Evolutionary conservation across 768 basidiomycete species (phyloP).

Genomic region (Lanmaoa pseudosensibilis): DNA sequence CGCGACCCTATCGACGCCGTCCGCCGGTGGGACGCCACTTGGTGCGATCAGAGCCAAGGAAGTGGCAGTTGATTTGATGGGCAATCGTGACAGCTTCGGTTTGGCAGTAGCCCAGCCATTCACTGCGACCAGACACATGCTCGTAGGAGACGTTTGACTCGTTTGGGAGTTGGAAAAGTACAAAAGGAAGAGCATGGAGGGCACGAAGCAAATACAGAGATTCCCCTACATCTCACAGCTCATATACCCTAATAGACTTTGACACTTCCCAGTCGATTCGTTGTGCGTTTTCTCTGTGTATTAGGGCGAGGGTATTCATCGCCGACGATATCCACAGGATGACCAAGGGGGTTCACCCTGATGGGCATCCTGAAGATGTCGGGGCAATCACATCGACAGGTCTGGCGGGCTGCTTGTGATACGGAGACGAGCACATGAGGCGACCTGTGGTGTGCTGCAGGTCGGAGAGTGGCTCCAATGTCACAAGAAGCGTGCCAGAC

Average conservation of each 20-base stretch:
- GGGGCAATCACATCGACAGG: background rate
- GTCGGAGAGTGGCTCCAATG: too few species aligned
- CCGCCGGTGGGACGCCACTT: constrained; percentile 34
- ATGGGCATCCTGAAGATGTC: background rate
- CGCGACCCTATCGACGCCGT: constrained; percentile 14
- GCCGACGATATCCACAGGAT: background rate
- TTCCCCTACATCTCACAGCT: constrained; percentile 5
- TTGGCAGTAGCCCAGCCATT: background rate
- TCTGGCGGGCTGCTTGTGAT: too few species aligned
- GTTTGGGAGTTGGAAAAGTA: background rate
- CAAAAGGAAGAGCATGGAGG: background rate
- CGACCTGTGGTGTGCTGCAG: too few species aligned
- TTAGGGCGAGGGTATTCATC: background rate
- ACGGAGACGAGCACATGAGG: too few species aligned
- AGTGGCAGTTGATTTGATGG: constrained; percentile 44
- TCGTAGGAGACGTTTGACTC: constrained; percentile 2
- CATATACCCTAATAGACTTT: constrained; percentile 13
- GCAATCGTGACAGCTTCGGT: background rate
- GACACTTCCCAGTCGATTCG: background rate
- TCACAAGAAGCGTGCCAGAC: background rate
- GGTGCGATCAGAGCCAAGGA: constrained; percentile 69
- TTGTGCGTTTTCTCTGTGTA: background rate
- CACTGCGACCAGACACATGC: background rate
- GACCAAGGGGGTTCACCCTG: background rate
- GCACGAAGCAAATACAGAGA: background rate